Base-by-base conservation (phyloP, 75 land plant species). In the Selaginella tamariscina region DNA sequence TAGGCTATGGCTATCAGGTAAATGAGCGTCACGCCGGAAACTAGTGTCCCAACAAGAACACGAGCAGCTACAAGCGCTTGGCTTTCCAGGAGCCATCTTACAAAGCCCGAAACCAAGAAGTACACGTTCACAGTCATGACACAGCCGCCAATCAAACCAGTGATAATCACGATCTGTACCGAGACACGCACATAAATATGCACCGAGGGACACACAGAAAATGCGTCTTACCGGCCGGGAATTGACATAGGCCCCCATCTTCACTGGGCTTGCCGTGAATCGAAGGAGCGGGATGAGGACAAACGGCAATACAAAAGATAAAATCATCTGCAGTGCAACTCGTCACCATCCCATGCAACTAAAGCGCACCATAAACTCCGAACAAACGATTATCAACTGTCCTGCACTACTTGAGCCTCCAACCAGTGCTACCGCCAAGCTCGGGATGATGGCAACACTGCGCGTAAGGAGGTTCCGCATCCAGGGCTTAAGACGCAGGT, bases 331-430 rank as follows among this genome's bases (percentile, higher is more conserved):
- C 5, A 30, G 27, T 24, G 1, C 20, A 32, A n/a, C 32, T 32
- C 22, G 21, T 22, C 26, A 26, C 62, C 21, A 9, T 21, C 21
- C 11, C 21, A 8, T 18, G 11, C 29, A 2, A 30, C 1, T 2
- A 13, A 32, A 65, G 2, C 29, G 5, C 66, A 28, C 18, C 11
- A 13, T 65, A 18, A 67, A 68, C 0, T 22, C 70, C 65, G 70
- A 54, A 0, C 60, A 68, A 26, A 68, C 22, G 24, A 68, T 68
- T 20, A 68, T 68, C 13, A 68, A 28, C 49, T 39, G 15, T 15
- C 64, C 70, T 55, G 70, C 70, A 9, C 70, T 60, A 49, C 29
- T 30, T n/a, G 70, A 24, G 56, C 70, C 70, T 22, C 29, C 65
- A 24, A 68, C 24, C 8, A 68, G 29, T n/a, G 70, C 27, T 1